Evolutionary conservation across 2,329 filamentous ascomycete genomes (phyloP).

Genomic region (Dichotomopilus funicola): DNA sequence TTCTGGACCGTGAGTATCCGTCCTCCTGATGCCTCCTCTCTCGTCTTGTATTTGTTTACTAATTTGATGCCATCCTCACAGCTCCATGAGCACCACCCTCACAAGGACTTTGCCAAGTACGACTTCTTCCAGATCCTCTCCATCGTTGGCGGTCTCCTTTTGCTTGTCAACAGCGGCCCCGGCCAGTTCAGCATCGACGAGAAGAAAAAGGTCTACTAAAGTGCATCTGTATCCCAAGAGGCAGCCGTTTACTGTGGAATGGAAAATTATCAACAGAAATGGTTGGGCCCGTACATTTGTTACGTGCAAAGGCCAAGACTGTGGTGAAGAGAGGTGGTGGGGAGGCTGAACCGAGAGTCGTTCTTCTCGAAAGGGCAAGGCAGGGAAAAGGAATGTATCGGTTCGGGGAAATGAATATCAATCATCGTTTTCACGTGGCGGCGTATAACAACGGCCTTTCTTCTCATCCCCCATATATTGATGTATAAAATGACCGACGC

Average conservation of each 20-base stretch:
- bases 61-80: conserved; percentile 35
- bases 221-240: neutral
- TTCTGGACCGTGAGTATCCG: conserved; percentile 88
- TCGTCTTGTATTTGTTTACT: neutral
- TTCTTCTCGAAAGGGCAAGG: no score
- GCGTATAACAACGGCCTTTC: no score
- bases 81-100: conserved; percentile 95
- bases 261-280: neutral
- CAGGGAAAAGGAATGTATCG: no score
- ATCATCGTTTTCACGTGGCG: no score
- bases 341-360: no score
- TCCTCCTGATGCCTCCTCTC: neutral
- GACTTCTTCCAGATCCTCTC: conserved; percentile 99
- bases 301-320: no score
- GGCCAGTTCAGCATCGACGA: conserved; percentile 98
- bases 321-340: no score
- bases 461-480: neutral
- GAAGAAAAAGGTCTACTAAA: conserved; percentile 99
- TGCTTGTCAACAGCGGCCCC: conserved; percentile 97
- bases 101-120: conserved; percentile 99
- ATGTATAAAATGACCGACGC: conserved; percentile 7
- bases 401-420: no score
- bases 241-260: neutral
- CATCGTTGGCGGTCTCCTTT: conserved; percentile 91
- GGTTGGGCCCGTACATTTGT: no score